A percentile compares a stretch with the other conserved stretches of the same genome.
These are phyloP conservation scores for Lichtheimia corymbifera DNA, from an alignment of 371 early-diverging fungal genomes.

Conservation along the genomic window DNA sequence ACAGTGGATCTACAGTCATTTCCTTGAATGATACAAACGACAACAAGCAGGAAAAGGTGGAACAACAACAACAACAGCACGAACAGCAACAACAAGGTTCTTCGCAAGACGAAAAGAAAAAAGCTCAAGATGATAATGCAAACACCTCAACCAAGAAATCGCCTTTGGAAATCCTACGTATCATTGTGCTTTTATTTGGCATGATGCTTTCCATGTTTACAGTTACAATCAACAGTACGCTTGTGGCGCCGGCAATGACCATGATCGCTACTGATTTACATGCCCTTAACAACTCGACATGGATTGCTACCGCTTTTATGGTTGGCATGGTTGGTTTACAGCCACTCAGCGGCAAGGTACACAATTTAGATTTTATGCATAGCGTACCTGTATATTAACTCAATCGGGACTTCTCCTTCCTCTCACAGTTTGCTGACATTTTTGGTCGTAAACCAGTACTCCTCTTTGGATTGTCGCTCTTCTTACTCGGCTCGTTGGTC, in stretches of 20 bases:
- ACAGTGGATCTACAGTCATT: too few species aligned
- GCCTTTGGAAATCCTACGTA: neutral
- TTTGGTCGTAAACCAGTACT: slow-evolving; percentile 52
- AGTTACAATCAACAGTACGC: slow-evolving; percentile 74
- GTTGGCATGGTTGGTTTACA: slow-evolving; percentile 58
- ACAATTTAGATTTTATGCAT: neutral
- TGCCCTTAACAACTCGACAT: slow-evolving; percentile 15
- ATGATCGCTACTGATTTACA: slow-evolving; percentile 14
- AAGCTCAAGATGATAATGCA: too few species aligned
- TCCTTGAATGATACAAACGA: too few species aligned
- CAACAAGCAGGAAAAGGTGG: too few species aligned
- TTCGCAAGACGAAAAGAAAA: too few species aligned
- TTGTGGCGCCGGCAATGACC: slow-evolving; percentile 57
- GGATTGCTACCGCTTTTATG: slow-evolving; percentile 39
- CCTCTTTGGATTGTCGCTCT: slow-evolving; percentile 43
- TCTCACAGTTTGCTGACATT: slow-evolving; percentile 15
- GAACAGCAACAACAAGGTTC: too few species aligned
- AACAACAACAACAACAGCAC: too few species aligned
- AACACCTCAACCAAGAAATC: too few species aligned
- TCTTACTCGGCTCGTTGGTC: slow-evolving; percentile 54
- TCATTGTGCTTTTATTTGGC: slow-evolving; percentile 18
- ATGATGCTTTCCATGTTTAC: slow-evolving; percentile 63
- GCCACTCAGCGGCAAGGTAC: slow-evolving; percentile 61
- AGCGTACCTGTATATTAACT: neutral
- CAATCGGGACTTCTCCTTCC: too few species aligned